Evolutionary conservation across 441 rosid genomes (phyloP).

Genomic region (Bocquillonia castaneifolia): DNA sequence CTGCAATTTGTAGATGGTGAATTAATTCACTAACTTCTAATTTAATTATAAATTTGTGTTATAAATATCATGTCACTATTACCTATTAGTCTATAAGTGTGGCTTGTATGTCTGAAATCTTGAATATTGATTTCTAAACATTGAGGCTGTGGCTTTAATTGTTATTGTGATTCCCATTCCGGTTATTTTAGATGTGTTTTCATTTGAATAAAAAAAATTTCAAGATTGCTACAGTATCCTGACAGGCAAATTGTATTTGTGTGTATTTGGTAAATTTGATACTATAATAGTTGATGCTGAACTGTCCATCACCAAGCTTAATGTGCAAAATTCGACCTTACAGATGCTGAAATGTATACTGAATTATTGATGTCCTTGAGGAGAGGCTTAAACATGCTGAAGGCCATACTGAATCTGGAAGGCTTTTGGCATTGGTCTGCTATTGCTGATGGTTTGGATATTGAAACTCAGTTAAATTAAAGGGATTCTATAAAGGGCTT

Average conservation of each 20-base stretch:
- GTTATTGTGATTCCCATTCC: background rate
- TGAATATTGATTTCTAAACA: background rate
- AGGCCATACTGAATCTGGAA: constrained; percentile 92
- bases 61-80: too few relatives aligned
- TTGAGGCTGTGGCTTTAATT: background rate
- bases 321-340: constrained; percentile 25
- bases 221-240: background rate
- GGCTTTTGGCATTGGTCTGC: constrained; percentile 70
- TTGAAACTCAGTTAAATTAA: background rate
- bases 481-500: too few relatives aligned
- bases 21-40: background rate
- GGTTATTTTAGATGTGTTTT: background rate
- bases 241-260: background rate
- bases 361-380: constrained; percentile 51
- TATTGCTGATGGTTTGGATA: background rate
- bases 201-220: background rate
- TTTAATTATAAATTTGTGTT: background rate
- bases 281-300: background rate
- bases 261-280: background rate
- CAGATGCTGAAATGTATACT: constrained; percentile 44
- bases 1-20: background rate
- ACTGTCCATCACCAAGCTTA: constrained; percentile 9
- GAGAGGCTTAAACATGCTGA: constrained; percentile 66
- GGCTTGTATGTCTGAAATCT: too few relatives aligned
- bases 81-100: too few relatives aligned